Conservation (phyloP, 495 filamentous ascomycete genomes). For the Neurospora sp. region DNA sequence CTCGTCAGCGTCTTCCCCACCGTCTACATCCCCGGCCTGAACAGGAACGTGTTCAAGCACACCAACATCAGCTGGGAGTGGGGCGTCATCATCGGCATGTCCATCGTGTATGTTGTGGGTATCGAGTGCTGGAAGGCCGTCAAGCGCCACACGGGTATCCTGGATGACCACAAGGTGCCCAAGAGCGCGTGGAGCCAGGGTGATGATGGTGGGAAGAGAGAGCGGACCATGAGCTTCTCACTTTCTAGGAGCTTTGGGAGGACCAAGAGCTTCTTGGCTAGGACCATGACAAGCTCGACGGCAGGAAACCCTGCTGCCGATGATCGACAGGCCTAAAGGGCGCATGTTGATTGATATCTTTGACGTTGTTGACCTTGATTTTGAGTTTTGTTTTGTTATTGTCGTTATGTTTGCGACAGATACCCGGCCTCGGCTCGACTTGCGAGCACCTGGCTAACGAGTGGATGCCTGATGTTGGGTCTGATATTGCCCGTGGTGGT, state of each 20-base stretch:
- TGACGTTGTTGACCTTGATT: not conserved
- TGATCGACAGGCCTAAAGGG: not conserved
- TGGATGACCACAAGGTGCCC: constrained; percentile 33
- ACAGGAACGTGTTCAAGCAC: constrained; percentile 64
- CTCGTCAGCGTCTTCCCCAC: constrained; percentile 59
- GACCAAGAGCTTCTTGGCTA: constrained; percentile 9
- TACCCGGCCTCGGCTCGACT: not conserved
- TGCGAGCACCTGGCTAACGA: not conserved
- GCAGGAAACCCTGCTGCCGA: constrained; percentile 1
- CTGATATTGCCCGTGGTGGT: not conserved
- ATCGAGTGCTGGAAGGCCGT: constrained; percentile 58
- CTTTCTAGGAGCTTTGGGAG: constrained; percentile 35
- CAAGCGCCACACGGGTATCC: constrained; percentile 43
- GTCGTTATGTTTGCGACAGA: not conserved
- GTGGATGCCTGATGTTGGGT: not conserved
- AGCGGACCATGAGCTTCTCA: constrained; percentile 27
- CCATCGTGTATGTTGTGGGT: constrained; percentile 47
- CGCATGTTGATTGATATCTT: constrained; percentile 2
- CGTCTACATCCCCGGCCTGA: constrained; percentile 63
- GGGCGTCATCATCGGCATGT: constrained; percentile 50
- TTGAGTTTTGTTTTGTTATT: not conserved
- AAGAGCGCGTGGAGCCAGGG: constrained; percentile 33
- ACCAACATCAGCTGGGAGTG: constrained; percentile 66
- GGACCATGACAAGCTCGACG: constrained; percentile 4
- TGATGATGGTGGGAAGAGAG: constrained; percentile 23